Evolutionary conservation across 495 filamentous ascomycete species (phyloP), one percentile per base, ranked within the genome.

Genomic region (Neurospora sp.): DNA sequence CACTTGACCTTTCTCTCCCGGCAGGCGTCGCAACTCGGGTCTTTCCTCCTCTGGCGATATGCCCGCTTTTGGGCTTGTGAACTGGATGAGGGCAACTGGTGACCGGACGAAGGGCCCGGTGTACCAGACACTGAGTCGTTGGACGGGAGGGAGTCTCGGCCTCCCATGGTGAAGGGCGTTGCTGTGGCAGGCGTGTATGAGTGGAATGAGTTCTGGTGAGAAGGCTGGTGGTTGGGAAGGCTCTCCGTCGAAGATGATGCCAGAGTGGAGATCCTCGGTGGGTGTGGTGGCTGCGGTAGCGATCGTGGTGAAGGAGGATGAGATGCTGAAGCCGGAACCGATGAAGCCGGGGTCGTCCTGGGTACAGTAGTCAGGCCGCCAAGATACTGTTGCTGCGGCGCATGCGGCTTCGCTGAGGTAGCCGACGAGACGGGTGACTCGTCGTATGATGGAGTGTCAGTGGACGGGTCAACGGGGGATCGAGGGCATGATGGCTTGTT

Each of bases 1-100:
- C 96, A 99, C 87, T 99, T 99, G 82, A 99, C 96, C 85, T 99
- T 99, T 74, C 96, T 89, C 83, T 99, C 96, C 70, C 96, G 89
- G 79, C 96, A 99, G 59, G 96, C 96, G 83, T 99, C 96, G 82
- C 96, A 99, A 79, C 95, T 98, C 17, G 96, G 96, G 78, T 98
- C 96, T 78, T 99, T 99, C 74, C 96, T 87, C 75, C 96, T 84
- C 79, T 99, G 96, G 41, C 96, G 88, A 82, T 98, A 99, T 8
- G 95, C 96, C 77, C 96, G 86, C 80, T 98, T 98, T 83, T 97
- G 95, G 31, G 90, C 88, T 77, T 84, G 82, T 35, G 83, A 80
- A 70, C 81, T 84, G 38, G 82, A 80, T 61, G 81, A 78, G 65
- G 82, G 76, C 14, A 85, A 76, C 68, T 81, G 79, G 14, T 82